Percentiles rank a stretch among this genome's conserved stretches.
These are phyloP conservation scores for Fagopyrum tataricum DNA, from an alignment of 148 eudicot species.

Conservation along the genomic window DNA sequence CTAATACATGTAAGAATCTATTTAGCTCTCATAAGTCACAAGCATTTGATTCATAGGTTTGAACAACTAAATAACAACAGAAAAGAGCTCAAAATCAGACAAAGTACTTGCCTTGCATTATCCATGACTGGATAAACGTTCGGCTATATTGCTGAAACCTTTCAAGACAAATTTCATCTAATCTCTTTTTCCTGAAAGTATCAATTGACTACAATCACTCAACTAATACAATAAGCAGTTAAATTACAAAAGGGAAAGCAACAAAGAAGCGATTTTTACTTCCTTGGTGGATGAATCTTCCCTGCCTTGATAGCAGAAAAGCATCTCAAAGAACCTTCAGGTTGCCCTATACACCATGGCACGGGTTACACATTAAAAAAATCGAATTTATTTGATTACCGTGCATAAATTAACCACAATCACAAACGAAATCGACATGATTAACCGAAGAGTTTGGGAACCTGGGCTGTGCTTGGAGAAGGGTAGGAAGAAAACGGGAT, in stretches of 20 bases:
- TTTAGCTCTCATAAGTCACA: neutral
- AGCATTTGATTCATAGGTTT: neutral
- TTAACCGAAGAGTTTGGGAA: constrained; percentile 7
- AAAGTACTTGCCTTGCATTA: constrained; percentile 56
- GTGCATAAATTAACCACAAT: neutral
- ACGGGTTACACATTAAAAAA: constrained; percentile 21
- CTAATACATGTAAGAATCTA: neutral
- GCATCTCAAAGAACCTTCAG: constrained; percentile 39
- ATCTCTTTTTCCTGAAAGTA: constrained; percentile 70
- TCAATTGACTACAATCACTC: constrained; percentile 4
- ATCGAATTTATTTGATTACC: constrained; percentile 11
- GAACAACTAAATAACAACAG: neutral
- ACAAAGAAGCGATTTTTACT: constrained; percentile 26
- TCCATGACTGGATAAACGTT: constrained; percentile 92
- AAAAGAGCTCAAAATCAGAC: neutral
- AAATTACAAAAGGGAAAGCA: constrained; percentile 1
- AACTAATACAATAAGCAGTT: neutral
- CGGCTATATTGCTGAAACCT: constrained; percentile 87
- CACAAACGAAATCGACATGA: neutral
- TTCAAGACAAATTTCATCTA: constrained; percentile 90
- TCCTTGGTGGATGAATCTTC: constrained; percentile 44
- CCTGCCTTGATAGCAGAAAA: constrained; percentile 47
- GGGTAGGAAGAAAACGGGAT: constrained; percentile 21
- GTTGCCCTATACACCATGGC: constrained; percentile 29
- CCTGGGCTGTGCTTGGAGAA: constrained; percentile 20